phyloP scores from a whole-genome alignment of 257 asterid genomes.

The Anisodus acutangulus region DNA sequence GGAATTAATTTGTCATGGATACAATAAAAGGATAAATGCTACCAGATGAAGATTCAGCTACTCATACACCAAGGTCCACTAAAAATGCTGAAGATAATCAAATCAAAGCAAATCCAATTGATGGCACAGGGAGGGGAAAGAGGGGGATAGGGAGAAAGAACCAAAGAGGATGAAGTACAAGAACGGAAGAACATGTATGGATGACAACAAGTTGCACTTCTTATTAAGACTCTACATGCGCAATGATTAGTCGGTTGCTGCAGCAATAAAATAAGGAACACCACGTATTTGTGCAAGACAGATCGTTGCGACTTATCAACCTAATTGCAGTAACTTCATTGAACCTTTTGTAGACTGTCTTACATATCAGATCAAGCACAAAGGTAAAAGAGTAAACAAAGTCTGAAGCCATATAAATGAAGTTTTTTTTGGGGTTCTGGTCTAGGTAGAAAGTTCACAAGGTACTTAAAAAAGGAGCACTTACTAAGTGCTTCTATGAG shows the following conservation, averaged over 20 bases:
- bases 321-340: background rate
- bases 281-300: background rate
- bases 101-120: background rate
- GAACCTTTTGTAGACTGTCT: background rate
- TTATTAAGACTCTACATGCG: background rate
- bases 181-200: background rate
- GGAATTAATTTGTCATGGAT: background rate
- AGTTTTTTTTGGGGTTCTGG: background rate
- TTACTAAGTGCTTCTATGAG: conserved; percentile 92
- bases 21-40: background rate
- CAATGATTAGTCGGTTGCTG: background rate
- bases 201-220: background rate
- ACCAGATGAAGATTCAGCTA: conserved; percentile 22
- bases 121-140: background rate
- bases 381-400: background rate
- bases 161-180: conserved; percentile 22
- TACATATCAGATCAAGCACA: background rate
- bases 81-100: background rate
- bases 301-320: background rate
- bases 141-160: background rate
- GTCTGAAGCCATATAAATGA: background rate
- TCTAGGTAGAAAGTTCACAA: conserved; percentile 8
- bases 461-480: conserved; percentile 18
- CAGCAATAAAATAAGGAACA: background rate
- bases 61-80: conserved; percentile 28